phyloP scores from a whole-genome alignment of 2,329 filamentous ascomycete genomes.

The Curvularia hawaiiensis region DNA sequence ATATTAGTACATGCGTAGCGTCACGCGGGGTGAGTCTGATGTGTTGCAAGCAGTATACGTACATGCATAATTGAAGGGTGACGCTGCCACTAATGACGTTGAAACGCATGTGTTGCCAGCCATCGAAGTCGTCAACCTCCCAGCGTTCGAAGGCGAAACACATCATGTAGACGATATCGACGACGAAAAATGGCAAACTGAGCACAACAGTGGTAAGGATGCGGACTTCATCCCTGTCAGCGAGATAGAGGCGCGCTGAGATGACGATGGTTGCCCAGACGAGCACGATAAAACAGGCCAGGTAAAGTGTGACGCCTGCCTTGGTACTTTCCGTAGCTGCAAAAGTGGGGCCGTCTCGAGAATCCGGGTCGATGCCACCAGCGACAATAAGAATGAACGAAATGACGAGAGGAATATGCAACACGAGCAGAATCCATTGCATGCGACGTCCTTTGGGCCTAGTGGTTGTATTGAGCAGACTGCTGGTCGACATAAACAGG shows the following conservation, averaged over 20 bases:
- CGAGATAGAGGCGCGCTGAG: slow-evolving; percentile 42
- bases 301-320: slow-evolving; percentile 42
- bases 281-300: slow-evolving; percentile 40
- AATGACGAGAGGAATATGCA: slow-evolving; percentile 41
- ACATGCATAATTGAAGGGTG: slow-evolving; percentile 45
- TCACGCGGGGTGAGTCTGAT: not conserved
- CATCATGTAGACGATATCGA: slow-evolving; percentile 47
- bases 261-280: slow-evolving; percentile 46
- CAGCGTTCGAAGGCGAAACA: slow-evolving; percentile 44
- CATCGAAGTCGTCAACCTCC: slow-evolving; percentile 9
- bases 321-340: slow-evolving; percentile 43
- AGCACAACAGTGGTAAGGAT: slow-evolving; percentile 44
- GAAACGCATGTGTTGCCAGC: slow-evolving; percentile 30
- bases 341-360: slow-evolving; percentile 38
- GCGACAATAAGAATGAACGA: slow-evolving; percentile 45
- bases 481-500: slow-evolving; percentile 44
- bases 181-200: slow-evolving; percentile 44
- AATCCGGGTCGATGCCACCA: slow-evolving; percentile 43
- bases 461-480: slow-evolving; percentile 41
- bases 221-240: slow-evolving; percentile 39
- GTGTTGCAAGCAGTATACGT: slow-evolving; percentile 17
- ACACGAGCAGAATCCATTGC: slow-evolving; percentile 45
- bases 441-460: slow-evolving; percentile 44
- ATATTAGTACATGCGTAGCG: slow-evolving; percentile 1
- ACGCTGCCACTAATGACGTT: slow-evolving; percentile 45